These are phyloP conservation scores for Symbiodinium natans DNA, from an alignment of 73 alveolate species.

Conservation along the genomic window DNA sequence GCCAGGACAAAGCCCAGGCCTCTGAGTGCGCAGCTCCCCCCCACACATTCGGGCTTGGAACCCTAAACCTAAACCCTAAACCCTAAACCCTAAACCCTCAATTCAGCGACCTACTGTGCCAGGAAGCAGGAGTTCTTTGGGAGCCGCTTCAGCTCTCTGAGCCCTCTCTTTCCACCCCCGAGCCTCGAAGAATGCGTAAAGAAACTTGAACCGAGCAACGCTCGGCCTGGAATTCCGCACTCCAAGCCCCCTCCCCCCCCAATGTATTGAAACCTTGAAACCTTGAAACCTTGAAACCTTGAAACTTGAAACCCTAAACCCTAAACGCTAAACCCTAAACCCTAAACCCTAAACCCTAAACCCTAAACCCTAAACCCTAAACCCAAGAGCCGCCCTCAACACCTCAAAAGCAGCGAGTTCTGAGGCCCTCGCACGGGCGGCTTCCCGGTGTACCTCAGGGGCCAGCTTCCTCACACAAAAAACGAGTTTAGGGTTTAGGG, in stretches of 20 bases:
- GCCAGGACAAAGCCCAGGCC: constrained; percentile 72
- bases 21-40: background rate
- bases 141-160: background rate
- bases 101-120: too few relatives aligned
- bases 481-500: background rate
- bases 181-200: background rate
- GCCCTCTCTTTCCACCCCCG: background rate
- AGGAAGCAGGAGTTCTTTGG: background rate
- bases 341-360: background rate
- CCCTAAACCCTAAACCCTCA: too few relatives aligned
- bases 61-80: too few relatives aligned
- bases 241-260: too few relatives aligned
- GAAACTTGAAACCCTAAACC: background rate
- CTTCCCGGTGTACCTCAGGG: background rate
- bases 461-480: background rate
- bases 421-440: background rate
- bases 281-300: background rate
- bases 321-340: background rate
- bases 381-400: background rate
- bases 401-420: too few relatives aligned
- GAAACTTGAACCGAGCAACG: too few relatives aligned
- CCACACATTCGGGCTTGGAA: too few relatives aligned
- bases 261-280: background rate
- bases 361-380: background rate
- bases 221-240: too few relatives aligned